These are phyloP conservation scores for Talinum fruticosum DNA, from an alignment of 148 eudicot species.

Conservation along the genomic window DNA sequence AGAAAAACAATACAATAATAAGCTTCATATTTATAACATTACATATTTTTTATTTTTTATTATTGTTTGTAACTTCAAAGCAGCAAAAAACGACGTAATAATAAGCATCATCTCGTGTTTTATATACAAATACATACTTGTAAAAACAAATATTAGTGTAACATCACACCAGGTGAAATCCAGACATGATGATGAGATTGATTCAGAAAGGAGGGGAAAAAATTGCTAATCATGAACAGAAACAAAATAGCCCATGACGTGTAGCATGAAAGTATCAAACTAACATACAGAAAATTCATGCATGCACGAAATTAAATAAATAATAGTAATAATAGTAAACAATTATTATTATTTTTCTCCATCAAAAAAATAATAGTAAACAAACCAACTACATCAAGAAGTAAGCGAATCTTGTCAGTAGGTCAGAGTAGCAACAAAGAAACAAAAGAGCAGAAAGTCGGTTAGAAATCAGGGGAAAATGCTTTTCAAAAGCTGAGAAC, in stretches of 20 bases:
- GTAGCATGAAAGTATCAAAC: neutral
- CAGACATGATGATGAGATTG: neutral
- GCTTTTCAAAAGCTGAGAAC: neutral
- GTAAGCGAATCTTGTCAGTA: neutral
- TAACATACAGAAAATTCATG: neutral
- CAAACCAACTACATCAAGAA: neutral
- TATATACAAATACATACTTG: neutral
- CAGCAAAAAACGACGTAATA: no score
- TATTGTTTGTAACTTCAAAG: no score
- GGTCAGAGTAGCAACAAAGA: neutral
- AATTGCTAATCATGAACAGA: neutral
- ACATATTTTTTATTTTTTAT: no score
- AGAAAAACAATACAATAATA: no score
- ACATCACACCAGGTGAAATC: conserved; percentile 1
- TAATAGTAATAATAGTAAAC: neutral
- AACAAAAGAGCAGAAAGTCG: neutral
- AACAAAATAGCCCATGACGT: neutral
- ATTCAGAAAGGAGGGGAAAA: neutral
- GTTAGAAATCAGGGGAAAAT: neutral
- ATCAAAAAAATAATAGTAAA: neutral
- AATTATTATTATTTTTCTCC: no score
- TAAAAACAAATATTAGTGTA: neutral
- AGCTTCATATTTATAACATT: no score
- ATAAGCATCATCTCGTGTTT: no score
- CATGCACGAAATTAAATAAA: neutral